Base-by-base conservation (phyloP, 306 rosid species). In the Ochetophila trinervis region DNA sequence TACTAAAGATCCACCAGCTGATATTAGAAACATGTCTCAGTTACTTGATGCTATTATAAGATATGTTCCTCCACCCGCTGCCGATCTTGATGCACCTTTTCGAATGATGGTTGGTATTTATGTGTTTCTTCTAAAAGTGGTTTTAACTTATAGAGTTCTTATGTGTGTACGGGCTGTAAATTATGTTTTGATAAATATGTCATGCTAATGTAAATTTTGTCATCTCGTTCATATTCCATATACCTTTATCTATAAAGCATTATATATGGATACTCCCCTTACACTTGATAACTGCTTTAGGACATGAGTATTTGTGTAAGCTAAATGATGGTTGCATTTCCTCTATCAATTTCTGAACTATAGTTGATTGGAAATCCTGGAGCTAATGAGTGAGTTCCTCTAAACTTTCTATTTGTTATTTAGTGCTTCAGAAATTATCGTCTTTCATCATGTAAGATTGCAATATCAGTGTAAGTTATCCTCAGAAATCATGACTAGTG, bases 101-200 rank as follows among this genome's bases (percentile, higher is more conserved):
- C 94, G 90, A 54, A 93, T 93, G 99, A 87, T 93, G 99, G 99
- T 93, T 82, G 74, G 96, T 82, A 73, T 84, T 83, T 66, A 34
- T 23, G 60, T 40, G 36, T 72, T 68, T 50, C 66, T 73, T 65
- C 67, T 40, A 16, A 40, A 37, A 52, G 4, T 35, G 0, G 0
- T 2, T 48, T 8, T 23, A 24, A 7, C 17, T 63, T 18, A 48
- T 17, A 0, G 14, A 27, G 22, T 49, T 3, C 9, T 27, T 63
- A 2, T 6, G 35, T 12, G 14, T 27, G 22, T 48, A 21, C 8
- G 32, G 18, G 4, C 53, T 57, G 34, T 14, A 23, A 10, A 22
- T 32, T 27, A 50, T 37, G 51, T 11, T 10, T 62, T 8, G 13
- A 20, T 21, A 16, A 37, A 62, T 44, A 22, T 40, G 5, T 40